Evolutionary conservation across 306 rosid species (phyloP), one percentile per base, ranked within the genome.

Genomic region (Cicer bijugum): DNA sequence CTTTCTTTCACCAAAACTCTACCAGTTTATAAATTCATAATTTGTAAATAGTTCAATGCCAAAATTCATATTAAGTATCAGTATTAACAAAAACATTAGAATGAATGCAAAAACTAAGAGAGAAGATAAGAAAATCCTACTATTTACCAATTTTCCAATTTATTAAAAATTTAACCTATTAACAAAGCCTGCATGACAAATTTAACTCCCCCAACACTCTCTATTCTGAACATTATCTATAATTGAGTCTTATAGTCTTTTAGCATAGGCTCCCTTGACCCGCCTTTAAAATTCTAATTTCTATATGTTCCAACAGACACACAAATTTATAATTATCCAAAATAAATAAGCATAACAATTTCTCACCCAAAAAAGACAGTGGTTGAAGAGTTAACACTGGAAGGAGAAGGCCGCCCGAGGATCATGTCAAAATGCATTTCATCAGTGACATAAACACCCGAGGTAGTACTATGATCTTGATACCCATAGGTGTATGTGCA

Each of bases 381-480:
- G 45, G 99, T 88, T 0, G 96, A 89, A 52, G 97, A 87, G 78
- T 87, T 89, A 40, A 80, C 83, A 12, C 87, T 89, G 20, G 76
- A 82, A 10, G 80, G 67, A 69, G 74, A 37, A 75, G 95, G 78
- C 68, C 84, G 96, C 58, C 93, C 97, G 63, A 91, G 52, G 53
- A 94, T 78, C 97, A 89, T 83, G 88, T 86, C 89, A 72, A 94
- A 91, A 82, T 87, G 79, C 81, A 94, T 65, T 11, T 86, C 77
- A 73, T 94, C 97, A 1, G 93, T 78, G 38, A 88, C 88, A 78
- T 94, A 94, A 82, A 77, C 85, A 60, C 99, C 96, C 0, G 90
- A 83, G 6, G 99, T 91, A 65, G 96, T 97, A 63, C 97, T 91
- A 72, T 87, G 91, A 82, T 94, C 97, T 55, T 94, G 95, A 69